Percentiles rank a stretch among this genome's conserved stretches.
phyloP scores from a whole-genome alignment of 2,329 filamentous ascomycete genomes.

The Stachybotrys echinatus region DNA sequence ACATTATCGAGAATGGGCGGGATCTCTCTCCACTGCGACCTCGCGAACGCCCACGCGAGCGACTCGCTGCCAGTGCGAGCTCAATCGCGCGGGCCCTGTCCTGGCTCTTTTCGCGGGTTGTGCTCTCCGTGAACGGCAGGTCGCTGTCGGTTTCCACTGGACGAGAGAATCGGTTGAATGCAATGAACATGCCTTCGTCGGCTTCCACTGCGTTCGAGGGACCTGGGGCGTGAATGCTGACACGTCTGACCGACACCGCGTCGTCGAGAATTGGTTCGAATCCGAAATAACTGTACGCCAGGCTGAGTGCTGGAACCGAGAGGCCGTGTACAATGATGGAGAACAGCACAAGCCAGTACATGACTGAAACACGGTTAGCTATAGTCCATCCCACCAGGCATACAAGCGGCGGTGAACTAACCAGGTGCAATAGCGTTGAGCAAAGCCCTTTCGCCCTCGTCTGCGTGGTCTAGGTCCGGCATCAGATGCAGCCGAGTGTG shows the following conservation, averaged over 20 bases:
- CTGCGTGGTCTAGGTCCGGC: neutral
- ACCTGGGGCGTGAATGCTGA: constrained; percentile 19
- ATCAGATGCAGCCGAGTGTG: neutral
- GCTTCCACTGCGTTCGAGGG: constrained; percentile 30
- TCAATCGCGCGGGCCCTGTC: neutral
- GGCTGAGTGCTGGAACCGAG: constrained; percentile 35
- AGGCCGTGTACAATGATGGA: constrained; percentile 42
- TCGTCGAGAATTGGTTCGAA: constrained; percentile 34
- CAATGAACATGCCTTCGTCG: constrained; percentile 28
- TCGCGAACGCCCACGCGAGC: neutral
- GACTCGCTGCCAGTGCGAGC: neutral
- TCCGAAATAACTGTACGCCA: constrained; percentile 28
- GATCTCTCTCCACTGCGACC: neutral
- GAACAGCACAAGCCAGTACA: constrained; percentile 18
- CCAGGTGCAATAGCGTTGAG: neutral
- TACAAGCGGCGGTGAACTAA: neutral
- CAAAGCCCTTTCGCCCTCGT: neutral
- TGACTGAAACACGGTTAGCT: neutral
- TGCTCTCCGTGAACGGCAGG: neutral
- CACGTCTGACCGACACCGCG: constrained; percentile 26
- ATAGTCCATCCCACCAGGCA: neutral
- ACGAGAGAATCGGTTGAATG: constrained; percentile 40
- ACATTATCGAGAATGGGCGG: neutral
- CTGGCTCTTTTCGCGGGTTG: neutral
- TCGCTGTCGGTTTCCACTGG: constrained; percentile 12